Evolutionary conservation across 164 flowering plant genomes (phyloP).

Genomic region (Magnolia kwangsiensis): DNA sequence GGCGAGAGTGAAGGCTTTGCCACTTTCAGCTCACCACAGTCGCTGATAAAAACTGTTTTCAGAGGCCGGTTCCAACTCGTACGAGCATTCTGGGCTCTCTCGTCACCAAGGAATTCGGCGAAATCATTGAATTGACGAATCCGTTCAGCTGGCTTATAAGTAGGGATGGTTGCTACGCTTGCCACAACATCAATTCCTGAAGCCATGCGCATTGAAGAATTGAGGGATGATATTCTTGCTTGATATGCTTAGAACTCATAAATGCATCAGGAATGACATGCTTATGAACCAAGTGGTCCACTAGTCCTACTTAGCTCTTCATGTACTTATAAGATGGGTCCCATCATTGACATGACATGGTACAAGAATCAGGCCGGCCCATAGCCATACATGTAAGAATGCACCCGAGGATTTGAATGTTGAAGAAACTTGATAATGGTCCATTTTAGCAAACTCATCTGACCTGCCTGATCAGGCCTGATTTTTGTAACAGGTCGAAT

Average conservation of each 20-base stretch:
- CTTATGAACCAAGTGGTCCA: no score
- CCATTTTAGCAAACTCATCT: no score
- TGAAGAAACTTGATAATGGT: no score
- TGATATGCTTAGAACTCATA: no score
- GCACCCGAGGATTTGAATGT: no score
- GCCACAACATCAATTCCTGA: slow-evolving; percentile 88
- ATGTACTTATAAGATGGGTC: no score
- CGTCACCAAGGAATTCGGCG: slow-evolving; percentile 87
- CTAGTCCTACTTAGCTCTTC: no score
- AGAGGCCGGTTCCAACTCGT: slow-evolving; percentile 82
- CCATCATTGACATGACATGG: no score
- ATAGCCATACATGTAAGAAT: no score
- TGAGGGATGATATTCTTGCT: not conserved
- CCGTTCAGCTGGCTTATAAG: slow-evolving; percentile 70
- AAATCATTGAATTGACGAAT: slow-evolving; percentile 80
- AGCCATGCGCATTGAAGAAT: slow-evolving; percentile 14
- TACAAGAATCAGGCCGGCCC: no score
- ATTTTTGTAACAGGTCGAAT: not conserved
- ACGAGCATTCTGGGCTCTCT: slow-evolving; percentile 87
- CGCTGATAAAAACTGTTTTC: slow-evolving; percentile 76
- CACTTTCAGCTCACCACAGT: slow-evolving; percentile 84
- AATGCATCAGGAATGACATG: no score
- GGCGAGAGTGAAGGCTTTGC: slow-evolving; percentile 82
- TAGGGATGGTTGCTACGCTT: slow-evolving; percentile 75
- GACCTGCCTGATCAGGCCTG: not conserved